phyloP scores from a whole-genome alignment of 2,329 filamentous ascomycete genomes.

The Colletotrichum truncatum region DNA sequence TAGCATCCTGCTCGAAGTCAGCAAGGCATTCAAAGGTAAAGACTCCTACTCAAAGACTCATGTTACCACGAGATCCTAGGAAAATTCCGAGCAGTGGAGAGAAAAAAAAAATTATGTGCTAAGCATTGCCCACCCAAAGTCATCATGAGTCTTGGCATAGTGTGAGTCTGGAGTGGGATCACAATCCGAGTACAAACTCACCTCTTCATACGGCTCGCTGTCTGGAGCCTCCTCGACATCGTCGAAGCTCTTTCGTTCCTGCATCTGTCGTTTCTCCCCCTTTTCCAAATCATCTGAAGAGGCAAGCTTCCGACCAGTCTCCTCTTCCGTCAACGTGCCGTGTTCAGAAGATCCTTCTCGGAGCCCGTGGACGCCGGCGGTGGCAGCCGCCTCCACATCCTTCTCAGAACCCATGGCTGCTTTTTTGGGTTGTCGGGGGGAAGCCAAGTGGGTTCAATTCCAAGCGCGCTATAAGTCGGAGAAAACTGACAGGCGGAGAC shows the following conservation, averaged over 20 bases:
- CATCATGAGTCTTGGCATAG: background rate
- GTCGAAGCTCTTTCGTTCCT: conserved; percentile 26
- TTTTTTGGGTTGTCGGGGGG: background rate
- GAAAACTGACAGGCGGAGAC: too few relatives aligned
- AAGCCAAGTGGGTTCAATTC: background rate
- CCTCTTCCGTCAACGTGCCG: conserved; percentile 16
- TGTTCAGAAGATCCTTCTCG: conserved; percentile 11
- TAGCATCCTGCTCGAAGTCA: conserved; percentile 1
- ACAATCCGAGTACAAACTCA: background rate
- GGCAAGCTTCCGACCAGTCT: background rate
- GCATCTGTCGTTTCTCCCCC: background rate
- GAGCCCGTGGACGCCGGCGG: conserved; percentile 14
- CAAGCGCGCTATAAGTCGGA: too few relatives aligned
- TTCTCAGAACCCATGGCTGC: conserved; percentile 14
- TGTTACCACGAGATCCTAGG: too few relatives aligned
- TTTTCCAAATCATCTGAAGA: conserved; percentile 3
- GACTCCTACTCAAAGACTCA: too few relatives aligned
- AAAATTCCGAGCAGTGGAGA: too few relatives aligned
- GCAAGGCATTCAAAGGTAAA: too few relatives aligned
- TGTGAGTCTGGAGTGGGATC: background rate
- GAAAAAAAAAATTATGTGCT: too few relatives aligned
- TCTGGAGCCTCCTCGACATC: conserved; percentile 24
- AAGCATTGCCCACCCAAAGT: too few relatives aligned
- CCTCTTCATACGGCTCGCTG: conserved; percentile 25
- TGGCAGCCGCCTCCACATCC: conserved; percentile 8